Percentiles rank a stretch among this genome's conserved stretches.
These are phyloP conservation scores for Vaccinium macrocarpon DNA, from an alignment of 148 eudicot species.

Conservation along the genomic window DNA sequence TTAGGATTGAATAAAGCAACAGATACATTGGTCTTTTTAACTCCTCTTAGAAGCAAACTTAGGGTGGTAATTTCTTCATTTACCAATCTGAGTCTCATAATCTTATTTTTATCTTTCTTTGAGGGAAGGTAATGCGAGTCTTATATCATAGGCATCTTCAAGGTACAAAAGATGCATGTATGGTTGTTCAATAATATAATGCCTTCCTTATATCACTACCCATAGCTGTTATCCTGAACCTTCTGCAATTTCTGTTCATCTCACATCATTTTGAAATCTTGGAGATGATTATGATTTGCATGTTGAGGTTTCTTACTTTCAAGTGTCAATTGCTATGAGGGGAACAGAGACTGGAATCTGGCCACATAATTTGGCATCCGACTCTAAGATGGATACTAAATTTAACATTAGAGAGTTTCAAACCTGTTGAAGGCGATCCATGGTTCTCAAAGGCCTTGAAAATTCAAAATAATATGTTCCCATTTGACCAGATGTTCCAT, in stretches of 20 bases:
- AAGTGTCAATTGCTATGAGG: background rate
- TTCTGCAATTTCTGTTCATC: background rate
- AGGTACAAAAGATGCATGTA: background rate
- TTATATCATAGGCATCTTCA: background rate
- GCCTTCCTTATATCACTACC: background rate
- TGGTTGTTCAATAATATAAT: background rate
- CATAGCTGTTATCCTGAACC: background rate
- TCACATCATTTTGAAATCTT: background rate
- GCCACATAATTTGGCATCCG: background rate
- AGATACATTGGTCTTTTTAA: background rate
- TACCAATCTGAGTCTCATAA: background rate
- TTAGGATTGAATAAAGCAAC: background rate
- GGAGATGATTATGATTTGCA: background rate
- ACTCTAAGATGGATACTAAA: background rate
- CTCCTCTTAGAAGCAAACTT: background rate
- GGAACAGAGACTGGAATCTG: background rate
- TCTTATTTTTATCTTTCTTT: background rate
- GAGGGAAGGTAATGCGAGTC: background rate
- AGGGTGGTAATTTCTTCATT: background rate
- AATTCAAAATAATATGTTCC: constrained; percentile 90
- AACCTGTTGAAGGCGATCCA: constrained; percentile 94
- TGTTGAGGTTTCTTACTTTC: background rate
- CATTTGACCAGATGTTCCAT: constrained; percentile 54
- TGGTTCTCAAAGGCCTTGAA: constrained; percentile 82
- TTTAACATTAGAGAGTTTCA: background rate